These are phyloP conservation scores for Aspergillus ochraceus DNA, from an alignment of 2,329 filamentous ascomycete genomes.

Conservation along the genomic window DNA sequence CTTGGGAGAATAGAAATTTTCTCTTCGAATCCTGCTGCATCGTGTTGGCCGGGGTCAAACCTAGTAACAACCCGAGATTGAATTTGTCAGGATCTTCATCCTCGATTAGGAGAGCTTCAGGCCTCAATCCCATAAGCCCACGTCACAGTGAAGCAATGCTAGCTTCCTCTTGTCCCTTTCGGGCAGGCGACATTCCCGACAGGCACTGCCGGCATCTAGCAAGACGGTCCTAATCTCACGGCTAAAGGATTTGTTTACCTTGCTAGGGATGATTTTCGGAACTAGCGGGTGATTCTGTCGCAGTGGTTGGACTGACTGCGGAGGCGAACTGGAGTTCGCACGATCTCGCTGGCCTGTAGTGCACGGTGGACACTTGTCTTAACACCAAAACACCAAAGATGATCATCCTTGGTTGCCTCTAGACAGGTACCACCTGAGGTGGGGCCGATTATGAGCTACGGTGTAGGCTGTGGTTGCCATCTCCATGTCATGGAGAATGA, in stretches of 20 bases:
- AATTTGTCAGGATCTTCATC: conserved; percentile 1
- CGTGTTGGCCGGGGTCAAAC: neutral
- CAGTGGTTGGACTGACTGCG: neutral
- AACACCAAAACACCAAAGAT: neutral
- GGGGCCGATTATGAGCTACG: neutral
- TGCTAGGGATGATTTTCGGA: neutral
- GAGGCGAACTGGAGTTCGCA: conserved; percentile 1
- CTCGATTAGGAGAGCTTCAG: neutral
- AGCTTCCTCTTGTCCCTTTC: neutral
- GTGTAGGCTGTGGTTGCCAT: neutral
- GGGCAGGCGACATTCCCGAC: neutral
- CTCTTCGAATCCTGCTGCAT: neutral
- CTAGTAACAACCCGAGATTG: neutral
- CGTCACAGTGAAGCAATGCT: neutral
- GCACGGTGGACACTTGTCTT: neutral
- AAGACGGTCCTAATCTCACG: neutral
- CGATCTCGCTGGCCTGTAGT: neutral
- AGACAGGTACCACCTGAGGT: neutral
- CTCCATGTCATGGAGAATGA: neutral
- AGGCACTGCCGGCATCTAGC: neutral
- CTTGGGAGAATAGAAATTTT: neutral
- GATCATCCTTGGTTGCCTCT: neutral
- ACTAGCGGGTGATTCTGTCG: neutral
- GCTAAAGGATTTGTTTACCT: neutral
- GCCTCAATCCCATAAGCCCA: neutral